Conservation (phyloP, 768 basidiomycete genomes). For the Auricularia auricula-judae region DNA sequence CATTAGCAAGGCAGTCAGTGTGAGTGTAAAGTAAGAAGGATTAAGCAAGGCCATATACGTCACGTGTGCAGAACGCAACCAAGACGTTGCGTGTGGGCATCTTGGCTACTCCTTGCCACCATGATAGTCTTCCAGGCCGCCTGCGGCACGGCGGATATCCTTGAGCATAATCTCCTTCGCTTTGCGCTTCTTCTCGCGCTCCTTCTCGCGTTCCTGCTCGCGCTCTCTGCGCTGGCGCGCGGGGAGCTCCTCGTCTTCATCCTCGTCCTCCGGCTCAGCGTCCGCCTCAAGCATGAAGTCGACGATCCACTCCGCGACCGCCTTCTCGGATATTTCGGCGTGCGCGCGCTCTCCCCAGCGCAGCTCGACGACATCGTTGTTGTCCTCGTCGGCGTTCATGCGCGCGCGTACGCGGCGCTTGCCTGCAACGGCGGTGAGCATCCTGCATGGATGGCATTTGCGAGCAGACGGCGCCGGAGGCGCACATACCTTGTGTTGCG, state of each 20-base stretch:
- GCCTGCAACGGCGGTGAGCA: neutral
- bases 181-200: slow-evolving; percentile 5
- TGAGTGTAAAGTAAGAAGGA: too few relatives aligned
- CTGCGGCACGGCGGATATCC: slow-evolving; percentile 11
- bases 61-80: too few relatives aligned
- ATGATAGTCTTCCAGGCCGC: slow-evolving; percentile 2
- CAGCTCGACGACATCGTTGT: slow-evolving; percentile 54
- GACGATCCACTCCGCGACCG: slow-evolving; percentile 62
- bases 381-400: slow-evolving; percentile 19
- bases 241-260: slow-evolving; percentile 15
- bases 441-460: too few relatives aligned
- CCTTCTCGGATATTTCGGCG: slow-evolving; percentile 73
- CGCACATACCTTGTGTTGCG: neutral
- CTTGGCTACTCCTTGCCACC: neutral
- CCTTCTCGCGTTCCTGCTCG: slow-evolving; percentile 7
- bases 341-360: slow-evolving; percentile 77
- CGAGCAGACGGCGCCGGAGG: neutral
- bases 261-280: slow-evolving; percentile 21
- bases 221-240: neutral
- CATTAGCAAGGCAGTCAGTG: too few relatives aligned
- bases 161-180: slow-evolving; percentile 7
- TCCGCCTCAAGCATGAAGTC: slow-evolving; percentile 55
- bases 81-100: too few relatives aligned
- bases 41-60: too few relatives aligned
- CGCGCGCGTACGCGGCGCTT: neutral